Conservation (phyloP, 225 moss, liverwort and hornwort genomes). For the Polytrichum commune region DNA sequence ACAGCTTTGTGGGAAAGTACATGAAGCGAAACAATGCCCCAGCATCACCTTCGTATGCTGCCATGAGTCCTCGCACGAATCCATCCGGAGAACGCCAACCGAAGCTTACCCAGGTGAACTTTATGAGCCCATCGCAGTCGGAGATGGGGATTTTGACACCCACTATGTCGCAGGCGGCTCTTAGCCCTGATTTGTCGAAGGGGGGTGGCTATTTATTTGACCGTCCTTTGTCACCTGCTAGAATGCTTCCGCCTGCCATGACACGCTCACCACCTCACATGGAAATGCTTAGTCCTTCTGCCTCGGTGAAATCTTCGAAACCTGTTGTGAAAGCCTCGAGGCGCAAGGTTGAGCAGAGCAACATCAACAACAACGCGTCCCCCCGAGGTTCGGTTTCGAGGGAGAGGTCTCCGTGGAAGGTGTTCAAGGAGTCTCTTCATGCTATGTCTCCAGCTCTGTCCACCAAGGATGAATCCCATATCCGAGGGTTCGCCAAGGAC, state of each 20-base stretch:
- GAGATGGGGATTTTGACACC: constrained; percentile 21
- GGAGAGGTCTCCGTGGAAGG: constrained; percentile 20
- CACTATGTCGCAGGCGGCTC: constrained; percentile 26
- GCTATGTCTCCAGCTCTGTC: constrained; percentile 5
- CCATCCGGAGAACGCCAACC: constrained; percentile 21
- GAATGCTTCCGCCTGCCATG: constrained; percentile 6
- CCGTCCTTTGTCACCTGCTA: constrained; percentile 8
- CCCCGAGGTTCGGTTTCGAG: constrained; percentile 16
- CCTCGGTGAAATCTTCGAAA: not conserved
- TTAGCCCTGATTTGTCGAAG: constrained; percentile 14
- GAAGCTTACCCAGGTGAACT: constrained; percentile 25
- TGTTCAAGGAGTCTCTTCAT: constrained; percentile 22
- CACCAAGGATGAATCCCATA: constrained; percentile 15
- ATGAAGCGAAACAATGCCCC: constrained; percentile 5
- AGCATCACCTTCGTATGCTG: constrained; percentile 18
- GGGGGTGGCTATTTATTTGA: constrained; percentile 19
- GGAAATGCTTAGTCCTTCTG: constrained; percentile 9
- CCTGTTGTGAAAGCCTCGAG: not conserved
- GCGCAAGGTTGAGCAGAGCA: constrained; percentile 1
- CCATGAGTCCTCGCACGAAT: constrained; percentile 21
- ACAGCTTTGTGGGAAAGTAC: constrained; percentile 5
- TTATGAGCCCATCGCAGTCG: constrained; percentile 19
- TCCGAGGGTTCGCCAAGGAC: constrained; percentile 10
- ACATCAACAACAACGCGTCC: not conserved
- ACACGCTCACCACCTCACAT: constrained; percentile 17